Evolutionary conservation across 805 yeast species (phyloP), one percentile per base, ranked within the genome.

Genomic region (Blastobotrys chiropterorum): DNA sequence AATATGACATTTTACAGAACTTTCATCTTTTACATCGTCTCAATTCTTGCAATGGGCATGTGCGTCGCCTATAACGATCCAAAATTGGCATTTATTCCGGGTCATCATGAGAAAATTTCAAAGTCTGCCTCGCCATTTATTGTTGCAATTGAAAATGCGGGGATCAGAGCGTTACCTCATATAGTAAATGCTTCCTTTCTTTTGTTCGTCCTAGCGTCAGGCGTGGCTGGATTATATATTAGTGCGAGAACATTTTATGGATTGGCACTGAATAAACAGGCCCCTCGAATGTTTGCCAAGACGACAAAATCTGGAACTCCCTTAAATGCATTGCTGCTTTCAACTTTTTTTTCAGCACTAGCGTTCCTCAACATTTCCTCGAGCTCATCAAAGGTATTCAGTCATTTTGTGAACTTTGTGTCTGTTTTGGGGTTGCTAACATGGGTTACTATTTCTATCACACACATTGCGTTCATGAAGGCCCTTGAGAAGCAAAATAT

Each of bases 111-210:
- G 3, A 13, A 14, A 5, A 17, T 31, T n/a, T 15, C 21, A 3
- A n/a, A 38, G 39, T 41, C 50, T 3, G 44, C 39, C 4, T 82
- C 90, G 16, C 94, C 96, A 0, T 87, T 84, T 61, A 92, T 87
- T 47, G 80, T 88, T 59, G 92, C 92, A 1, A 87, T 89, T 90
- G 68, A 71, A 50, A 50, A 67, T 38, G 69, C 87, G 62, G 77
- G 79, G 1, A 85, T 90, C 50, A 78, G 72, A 31, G 82, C 77
- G 0, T 71, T 88, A 45, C 94, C 95, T 31, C 79, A 83, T 62
- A 75, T 89, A 54, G 89, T 90, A 50, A 90, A 90, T 67, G 94
- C 80, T 0, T 78, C 86, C 31, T 76, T 89, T 51, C 73, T 89
- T 84, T 90, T 0, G 84, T 87, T 59, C 82, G 89, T 42, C 89